Conservation (phyloP, 2,329 filamentous ascomycete species). For the Colletotrichum endophyticum region DNA sequence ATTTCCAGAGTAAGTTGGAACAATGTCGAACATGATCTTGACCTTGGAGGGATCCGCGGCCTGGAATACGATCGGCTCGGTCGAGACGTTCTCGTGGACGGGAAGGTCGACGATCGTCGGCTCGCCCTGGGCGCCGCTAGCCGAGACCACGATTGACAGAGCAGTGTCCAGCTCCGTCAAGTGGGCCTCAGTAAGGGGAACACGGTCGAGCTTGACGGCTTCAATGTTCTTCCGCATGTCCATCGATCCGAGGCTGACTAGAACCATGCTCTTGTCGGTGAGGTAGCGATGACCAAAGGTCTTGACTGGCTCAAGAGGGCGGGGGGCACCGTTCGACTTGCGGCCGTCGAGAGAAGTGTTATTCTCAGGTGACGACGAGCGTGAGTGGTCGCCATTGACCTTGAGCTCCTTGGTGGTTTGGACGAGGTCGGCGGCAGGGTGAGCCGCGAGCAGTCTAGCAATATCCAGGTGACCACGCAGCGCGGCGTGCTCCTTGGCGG, state of each 20-base stretch:
- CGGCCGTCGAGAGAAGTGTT: conserved; percentile 67
- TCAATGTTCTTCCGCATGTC: conserved; percentile 84
- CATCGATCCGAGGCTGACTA: conserved; percentile 94
- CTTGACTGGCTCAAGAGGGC: conserved; percentile 80
- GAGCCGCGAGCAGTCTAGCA: conserved; percentile 68
- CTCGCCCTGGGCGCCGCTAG: conserved; percentile 83
- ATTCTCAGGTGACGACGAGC: conserved; percentile 12
- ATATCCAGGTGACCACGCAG: conserved; percentile 87
- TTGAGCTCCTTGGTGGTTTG: conserved; percentile 20
- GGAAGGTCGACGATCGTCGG: conserved; percentile 90
- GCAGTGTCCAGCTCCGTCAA: conserved; percentile 94
- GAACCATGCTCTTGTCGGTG: conserved; percentile 83
- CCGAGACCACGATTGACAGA: conserved; percentile 87
- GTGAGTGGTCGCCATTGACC: conserved; percentile 28
- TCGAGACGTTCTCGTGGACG: conserved; percentile 91
- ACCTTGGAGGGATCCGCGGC: conserved; percentile 80
- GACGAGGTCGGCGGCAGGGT: conserved; percentile 37
- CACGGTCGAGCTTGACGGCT: conserved; percentile 85
- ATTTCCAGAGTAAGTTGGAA: conserved; percentile 92
- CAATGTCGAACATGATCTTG: conserved; percentile 90
- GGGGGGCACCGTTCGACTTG: conserved; percentile 55
- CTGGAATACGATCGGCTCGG: conserved; percentile 91
- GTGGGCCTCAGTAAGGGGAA: conserved; percentile 87
- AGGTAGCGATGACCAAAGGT: conserved; percentile 96
- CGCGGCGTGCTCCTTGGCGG: conserved; percentile 89